Evolutionary conservation across 495 filamentous ascomycete genomes (phyloP), one percentile per base, ranked within the genome.

Genomic region (Diplogelasinospora grovesii): DNA sequence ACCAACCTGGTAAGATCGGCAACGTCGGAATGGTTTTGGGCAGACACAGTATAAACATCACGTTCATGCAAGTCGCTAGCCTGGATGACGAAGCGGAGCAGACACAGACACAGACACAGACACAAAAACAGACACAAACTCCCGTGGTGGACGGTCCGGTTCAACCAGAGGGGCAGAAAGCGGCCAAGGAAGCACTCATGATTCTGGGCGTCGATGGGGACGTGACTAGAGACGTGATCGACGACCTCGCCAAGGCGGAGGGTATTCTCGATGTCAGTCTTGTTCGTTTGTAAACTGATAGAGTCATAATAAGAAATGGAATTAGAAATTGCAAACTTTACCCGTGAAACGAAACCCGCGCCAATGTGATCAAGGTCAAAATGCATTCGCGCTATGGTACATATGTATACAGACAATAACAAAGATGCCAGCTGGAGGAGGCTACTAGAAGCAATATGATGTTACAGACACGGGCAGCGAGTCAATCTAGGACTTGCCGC

Each of bases 1-100:
- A 86, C 59, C 65, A 75, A 44, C 80, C 79, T 0, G 82, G 82
- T 15, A 85, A 82, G 64, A 86, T 86, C 53, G 82, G 82, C 9
- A 70, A 78, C 15, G 82, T 86, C 13, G 82, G 82, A 1, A 69
- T 64, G 21, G 64, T 73, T 39, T 60, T 86, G 26, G 82, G 81
- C 0, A 65, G 64, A 35, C 73, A 79, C 28, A 74, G 69, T 0
- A 74, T 86, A 32, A 86, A 86, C 53, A 83, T 85, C 47, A 71
- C 64, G 28, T 83, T 76, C 51, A 86, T 85, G 82, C 75, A 68
- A 42, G 82, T 86, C 21, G 80, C 79, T 8, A 53, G 59, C 5
- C 33, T 71, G 23, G 61, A 68, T 30, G 61, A 65, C 14, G 63
- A 69, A 38, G 65, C 47, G 5, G 49, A 29, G n/a, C n/a, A n/a